Evolutionary conservation across 2,329 filamentous ascomycete genomes (phyloP).

Genomic region (Colletotrichum sp.): DNA sequence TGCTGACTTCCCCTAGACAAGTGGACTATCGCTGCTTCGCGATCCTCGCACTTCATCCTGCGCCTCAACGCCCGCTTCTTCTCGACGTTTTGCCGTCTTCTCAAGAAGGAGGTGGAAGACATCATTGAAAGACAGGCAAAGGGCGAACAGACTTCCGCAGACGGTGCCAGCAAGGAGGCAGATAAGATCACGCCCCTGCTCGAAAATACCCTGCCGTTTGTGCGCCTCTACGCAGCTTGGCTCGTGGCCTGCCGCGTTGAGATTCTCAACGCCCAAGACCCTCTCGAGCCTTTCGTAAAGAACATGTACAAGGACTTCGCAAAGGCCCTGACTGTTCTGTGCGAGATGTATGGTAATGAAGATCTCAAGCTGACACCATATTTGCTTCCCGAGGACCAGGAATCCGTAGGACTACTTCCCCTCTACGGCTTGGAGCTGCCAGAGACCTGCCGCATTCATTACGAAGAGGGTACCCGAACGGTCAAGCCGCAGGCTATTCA

Average conservation of each 20-base stretch:
- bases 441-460: conserved; percentile 43
- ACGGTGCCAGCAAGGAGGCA: conserved; percentile 23
- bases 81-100: conserved; percentile 70
- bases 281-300: conserved; percentile 49
- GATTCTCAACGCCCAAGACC: conserved; percentile 48
- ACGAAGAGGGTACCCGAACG: conserved; percentile 33
- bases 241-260: conserved; percentile 52
- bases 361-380: conserved; percentile 49
- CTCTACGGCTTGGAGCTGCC: conserved; percentile 44
- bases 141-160: conserved; percentile 27
- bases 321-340: conserved; percentile 54
- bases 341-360: conserved; percentile 46
- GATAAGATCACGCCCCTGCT: conserved; percentile 41
- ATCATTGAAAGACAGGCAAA: conserved; percentile 36
- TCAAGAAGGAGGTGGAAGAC: conserved; percentile 73
- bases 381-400: conserved; percentile 56
- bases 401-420: conserved; percentile 48
- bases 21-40: conserved; percentile 48
- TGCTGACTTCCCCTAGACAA: conserved; percentile 39
- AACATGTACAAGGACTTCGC: conserved; percentile 52
- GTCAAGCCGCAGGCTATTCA: conserved; percentile 46
- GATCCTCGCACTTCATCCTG: conserved; percentile 69
- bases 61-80: conserved; percentile 82
- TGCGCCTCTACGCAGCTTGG: conserved; percentile 62
- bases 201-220: conserved; percentile 52